Conservation (phyloP, 768 basidiomycete species). For the Kwoniella bestiolae region DNA sequence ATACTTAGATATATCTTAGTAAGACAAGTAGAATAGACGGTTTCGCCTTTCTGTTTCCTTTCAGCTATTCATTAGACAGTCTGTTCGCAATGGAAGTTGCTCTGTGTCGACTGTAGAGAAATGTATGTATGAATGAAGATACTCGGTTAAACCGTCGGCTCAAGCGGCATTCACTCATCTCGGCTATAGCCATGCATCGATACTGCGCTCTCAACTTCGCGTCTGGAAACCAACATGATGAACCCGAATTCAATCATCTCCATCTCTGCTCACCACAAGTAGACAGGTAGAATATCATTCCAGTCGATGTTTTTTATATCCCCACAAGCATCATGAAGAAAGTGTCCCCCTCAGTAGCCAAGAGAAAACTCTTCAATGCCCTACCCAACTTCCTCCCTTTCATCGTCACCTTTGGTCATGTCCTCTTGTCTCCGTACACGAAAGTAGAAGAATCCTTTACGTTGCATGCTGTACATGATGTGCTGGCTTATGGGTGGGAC, state of each 20-base stretch:
- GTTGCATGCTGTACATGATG: slow-evolving; percentile 86
- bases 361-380: slow-evolving; percentile 29
- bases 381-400: slow-evolving; percentile 31
- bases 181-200: no score
- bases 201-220: not conserved
- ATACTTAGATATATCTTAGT: no score
- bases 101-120: not conserved
- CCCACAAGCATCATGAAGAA: slow-evolving; percentile 3
- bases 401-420: slow-evolving; percentile 60
- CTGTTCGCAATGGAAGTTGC: no score
- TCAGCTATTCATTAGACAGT: no score
- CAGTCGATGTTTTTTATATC: no score
- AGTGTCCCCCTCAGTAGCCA: not conserved
- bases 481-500: slow-evolving; percentile 72
- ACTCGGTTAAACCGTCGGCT: slow-evolving; percentile 3
- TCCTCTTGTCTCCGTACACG: slow-evolving; percentile 80
- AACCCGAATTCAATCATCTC: no score
- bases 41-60: no score
- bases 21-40: no score
- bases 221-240: no score
- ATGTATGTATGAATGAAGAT: slow-evolving; percentile 6
- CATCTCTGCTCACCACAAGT: no score
- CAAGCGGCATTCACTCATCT: no score
- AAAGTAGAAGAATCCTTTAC: slow-evolving; percentile 99
- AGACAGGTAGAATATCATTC: no score